These are phyloP conservation scores for Trypanosoma cruzi DNA, from an alignment of 208 protist species.

Conservation along the genomic window DNA sequence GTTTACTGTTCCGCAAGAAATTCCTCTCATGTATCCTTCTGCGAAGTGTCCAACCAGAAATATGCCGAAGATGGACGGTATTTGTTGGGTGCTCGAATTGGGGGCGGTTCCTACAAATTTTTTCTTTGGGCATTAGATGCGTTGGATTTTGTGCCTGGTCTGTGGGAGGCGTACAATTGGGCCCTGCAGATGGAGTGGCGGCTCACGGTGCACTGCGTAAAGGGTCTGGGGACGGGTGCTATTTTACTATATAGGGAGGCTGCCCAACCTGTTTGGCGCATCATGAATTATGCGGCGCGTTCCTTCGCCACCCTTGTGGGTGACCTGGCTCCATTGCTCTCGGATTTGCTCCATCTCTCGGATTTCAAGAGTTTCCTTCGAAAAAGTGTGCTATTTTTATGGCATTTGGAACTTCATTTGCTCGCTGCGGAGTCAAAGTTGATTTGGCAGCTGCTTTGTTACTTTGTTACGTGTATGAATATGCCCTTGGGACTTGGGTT, in stretches of 20 bases:
- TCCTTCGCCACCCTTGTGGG: neutral
- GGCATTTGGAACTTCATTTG: neutral
- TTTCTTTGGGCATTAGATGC: slow-evolving; percentile 36
- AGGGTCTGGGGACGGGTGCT: neutral
- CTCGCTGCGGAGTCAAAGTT: neutral
- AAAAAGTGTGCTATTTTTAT: neutral
- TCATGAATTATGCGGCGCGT: neutral
- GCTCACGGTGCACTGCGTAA: slow-evolving; percentile 28
- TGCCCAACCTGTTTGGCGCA: neutral
- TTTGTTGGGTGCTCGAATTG: slow-evolving; percentile 37
- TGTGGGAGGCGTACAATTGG: slow-evolving; percentile 47
- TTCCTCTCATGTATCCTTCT: slow-evolving; percentile 5
- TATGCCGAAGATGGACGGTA: slow-evolving; percentile 27
- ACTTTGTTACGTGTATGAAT: slow-evolving; percentile 9
- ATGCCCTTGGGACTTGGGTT: slow-evolving; percentile 2
- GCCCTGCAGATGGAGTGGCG: slow-evolving; percentile 50
- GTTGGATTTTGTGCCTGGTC: slow-evolving; percentile 65
- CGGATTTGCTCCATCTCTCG: neutral
- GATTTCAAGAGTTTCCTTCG: neutral
- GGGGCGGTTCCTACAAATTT: slow-evolving; percentile 22
- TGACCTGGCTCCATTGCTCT: neutral
- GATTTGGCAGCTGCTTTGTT: neutral
- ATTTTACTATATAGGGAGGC: neutral
- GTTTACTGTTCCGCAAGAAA: slow-evolving; percentile 2
- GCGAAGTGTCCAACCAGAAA: neutral